Percentiles rank a stretch among this genome's conserved stretches.
Evolutionary conservation across 228 moss, liverwort and hornwort species (phyloP).

Genomic region (Sphagnum magellanicum): DNA sequence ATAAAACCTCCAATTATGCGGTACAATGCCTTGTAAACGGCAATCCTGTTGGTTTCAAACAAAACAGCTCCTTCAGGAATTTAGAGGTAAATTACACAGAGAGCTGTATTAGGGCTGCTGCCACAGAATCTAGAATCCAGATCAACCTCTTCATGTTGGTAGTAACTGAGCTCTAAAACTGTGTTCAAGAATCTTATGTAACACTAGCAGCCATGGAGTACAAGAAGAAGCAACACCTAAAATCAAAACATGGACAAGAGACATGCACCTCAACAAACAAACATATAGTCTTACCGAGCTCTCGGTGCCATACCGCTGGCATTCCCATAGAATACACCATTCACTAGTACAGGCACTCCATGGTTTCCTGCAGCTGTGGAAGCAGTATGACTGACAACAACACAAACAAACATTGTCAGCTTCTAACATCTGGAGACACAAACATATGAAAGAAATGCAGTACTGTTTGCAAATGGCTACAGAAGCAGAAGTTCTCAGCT

Average conservation of each 20-base stretch:
- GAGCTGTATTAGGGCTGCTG: not conserved
- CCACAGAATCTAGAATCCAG: not conserved
- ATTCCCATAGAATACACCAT: constrained; percentile 34
- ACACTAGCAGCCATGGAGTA: too few species aligned
- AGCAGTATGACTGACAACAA: constrained; percentile 16
- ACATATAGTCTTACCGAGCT: constrained; percentile 15
- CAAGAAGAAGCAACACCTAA: too few species aligned
- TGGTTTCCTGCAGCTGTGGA: constrained; percentile 25
- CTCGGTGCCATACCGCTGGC: constrained; percentile 51
- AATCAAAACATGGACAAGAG: too few species aligned
- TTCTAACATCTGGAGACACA: too few species aligned
- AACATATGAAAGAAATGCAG: too few species aligned
- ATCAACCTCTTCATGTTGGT: not conserved
- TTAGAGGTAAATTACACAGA: not conserved
- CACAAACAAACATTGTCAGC: not conserved
- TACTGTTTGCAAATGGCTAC: too few species aligned
- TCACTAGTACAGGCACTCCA: constrained; percentile 43
- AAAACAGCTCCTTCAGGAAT: not conserved
- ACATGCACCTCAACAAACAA: not conserved
- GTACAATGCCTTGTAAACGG: constrained; percentile 21
- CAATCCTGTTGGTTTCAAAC: constrained; percentile 7
- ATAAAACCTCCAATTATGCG: constrained; percentile 9
- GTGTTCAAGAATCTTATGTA: too few species aligned
- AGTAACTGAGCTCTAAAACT: not conserved
- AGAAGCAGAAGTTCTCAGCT: too few species aligned